Conservation (phyloP, 495 filamentous ascomycete genomes). For the Thermochaetoides thermophila region DNA sequence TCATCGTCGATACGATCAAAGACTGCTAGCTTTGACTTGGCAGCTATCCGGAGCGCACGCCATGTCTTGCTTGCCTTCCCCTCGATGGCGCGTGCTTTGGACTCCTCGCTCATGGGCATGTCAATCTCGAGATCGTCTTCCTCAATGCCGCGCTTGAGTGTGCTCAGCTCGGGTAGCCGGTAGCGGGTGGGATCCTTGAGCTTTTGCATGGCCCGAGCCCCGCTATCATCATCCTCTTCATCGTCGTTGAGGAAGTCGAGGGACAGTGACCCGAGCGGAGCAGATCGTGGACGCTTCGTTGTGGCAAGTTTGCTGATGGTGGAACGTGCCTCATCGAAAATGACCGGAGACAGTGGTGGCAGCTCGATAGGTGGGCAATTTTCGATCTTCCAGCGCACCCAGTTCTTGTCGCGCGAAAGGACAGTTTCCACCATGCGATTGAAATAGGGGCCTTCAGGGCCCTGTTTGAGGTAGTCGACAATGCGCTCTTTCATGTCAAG, state of each 20-base stretch:
- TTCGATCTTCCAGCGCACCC: constrained; percentile 96
- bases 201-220: constrained; percentile 29
- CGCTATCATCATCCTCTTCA: constrained; percentile 36
- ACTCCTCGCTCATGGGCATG: constrained; percentile 54
- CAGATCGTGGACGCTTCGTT: constrained; percentile 48
- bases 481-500: constrained; percentile 55
- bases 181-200: constrained; percentile 32
- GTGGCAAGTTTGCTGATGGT: constrained; percentile 48
- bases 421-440: constrained; percentile 93
- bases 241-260: constrained; percentile 62
- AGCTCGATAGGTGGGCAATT: constrained; percentile 74
- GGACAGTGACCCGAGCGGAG: constrained; percentile 55
- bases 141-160: constrained; percentile 44
- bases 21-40: constrained; percentile 49
- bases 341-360: constrained; percentile 46
- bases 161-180: constrained; percentile 28
- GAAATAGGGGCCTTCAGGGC: constrained; percentile 73
- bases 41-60: constrained; percentile 68
- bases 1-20: constrained; percentile 82
- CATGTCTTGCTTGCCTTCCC: constrained; percentile 75
- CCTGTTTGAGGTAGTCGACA: constrained; percentile 60
- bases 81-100: constrained; percentile 49
- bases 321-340: constrained; percentile 51
- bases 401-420: constrained; percentile 88
- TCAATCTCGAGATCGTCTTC: constrained; percentile 71